Percentiles rank a stretch among this genome's conserved stretches.
Conservation (phyloP, 2,329 filamentous ascomycete species). For the Dothideomycetes sp. region DNA sequence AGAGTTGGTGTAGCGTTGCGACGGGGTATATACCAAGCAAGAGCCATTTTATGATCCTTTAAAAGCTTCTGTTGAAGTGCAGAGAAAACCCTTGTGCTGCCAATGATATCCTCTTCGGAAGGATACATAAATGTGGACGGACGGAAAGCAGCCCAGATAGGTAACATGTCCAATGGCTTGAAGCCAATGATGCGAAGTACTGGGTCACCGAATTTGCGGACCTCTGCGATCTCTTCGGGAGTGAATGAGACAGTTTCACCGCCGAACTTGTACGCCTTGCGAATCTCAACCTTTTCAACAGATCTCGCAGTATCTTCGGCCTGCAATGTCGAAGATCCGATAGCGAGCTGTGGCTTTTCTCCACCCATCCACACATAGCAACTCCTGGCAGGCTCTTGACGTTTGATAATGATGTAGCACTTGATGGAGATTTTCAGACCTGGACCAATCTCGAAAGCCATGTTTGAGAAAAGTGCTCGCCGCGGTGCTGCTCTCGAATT, state of each 20-base stretch:
- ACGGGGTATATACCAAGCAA: constrained; percentile 85
- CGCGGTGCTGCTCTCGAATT: constrained; percentile 84
- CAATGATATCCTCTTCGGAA: constrained; percentile 79
- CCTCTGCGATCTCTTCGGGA: constrained; percentile 67
- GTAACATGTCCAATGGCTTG: constrained; percentile 67
- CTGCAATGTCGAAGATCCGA: constrained; percentile 62
- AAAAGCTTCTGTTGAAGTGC: constrained; percentile 82
- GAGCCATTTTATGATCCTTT: constrained; percentile 66
- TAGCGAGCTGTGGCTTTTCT: constrained; percentile 74
- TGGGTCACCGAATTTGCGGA: constrained; percentile 73
- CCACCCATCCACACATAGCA: constrained; percentile 83
- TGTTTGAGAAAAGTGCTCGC: constrained; percentile 72
- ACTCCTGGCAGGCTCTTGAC: constrained; percentile 68
- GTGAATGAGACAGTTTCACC: constrained; percentile 82
- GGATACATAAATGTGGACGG: constrained; percentile 91
- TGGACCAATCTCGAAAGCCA: constrained; percentile 82
- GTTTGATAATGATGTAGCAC: constrained; percentile 81
- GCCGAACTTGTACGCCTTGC: constrained; percentile 93
- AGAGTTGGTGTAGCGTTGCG: constrained; percentile 70
- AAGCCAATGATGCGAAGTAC: constrained; percentile 87
- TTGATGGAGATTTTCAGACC: constrained; percentile 81
- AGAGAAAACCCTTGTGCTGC: constrained; percentile 86
- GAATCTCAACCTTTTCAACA: constrained; percentile 71
- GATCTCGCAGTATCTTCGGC: constrained; percentile 68
- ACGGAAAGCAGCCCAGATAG: constrained; percentile 75